A percentile compares a stretch with the other conserved stretches of the same genome.
These are phyloP conservation scores for Calonectria pteridis DNA, from an alignment of 2,329 filamentous ascomycete species.

Conservation along the genomic window DNA sequence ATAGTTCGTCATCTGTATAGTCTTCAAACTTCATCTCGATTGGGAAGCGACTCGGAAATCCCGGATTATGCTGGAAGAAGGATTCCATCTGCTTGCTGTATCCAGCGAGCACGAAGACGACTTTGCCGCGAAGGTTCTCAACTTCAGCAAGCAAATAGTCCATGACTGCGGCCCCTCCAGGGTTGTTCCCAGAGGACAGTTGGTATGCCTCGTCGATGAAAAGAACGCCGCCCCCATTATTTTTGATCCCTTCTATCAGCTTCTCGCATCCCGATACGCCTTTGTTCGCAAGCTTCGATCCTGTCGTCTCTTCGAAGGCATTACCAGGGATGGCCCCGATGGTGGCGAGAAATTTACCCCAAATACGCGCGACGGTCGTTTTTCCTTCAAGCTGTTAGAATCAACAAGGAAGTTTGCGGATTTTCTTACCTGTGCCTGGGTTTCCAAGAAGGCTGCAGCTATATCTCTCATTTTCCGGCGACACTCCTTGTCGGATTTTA, in stretches of 20 bases:
- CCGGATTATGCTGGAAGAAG: slow-evolving; percentile 81
- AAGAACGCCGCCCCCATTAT: slow-evolving; percentile 73
- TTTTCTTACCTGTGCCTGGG: slow-evolving; percentile 74
- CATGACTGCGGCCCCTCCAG: slow-evolving; percentile 71
- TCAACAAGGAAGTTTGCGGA: not conserved
- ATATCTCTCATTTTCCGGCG: slow-evolving; percentile 70
- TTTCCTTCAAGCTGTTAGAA: slow-evolving; percentile 58
- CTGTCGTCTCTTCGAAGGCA: slow-evolving; percentile 75
- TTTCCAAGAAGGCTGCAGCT: slow-evolving; percentile 76
- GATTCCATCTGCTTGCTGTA: slow-evolving; percentile 82
- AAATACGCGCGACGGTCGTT: slow-evolving; percentile 80
- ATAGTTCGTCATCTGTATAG: slow-evolving; percentile 74
- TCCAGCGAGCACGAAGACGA: slow-evolving; percentile 80
- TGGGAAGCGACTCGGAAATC: slow-evolving; percentile 77
- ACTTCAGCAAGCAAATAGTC: slow-evolving; percentile 80
- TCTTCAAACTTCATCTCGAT: slow-evolving; percentile 75
- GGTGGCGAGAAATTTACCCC: slow-evolving; percentile 73
- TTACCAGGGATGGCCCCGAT: slow-evolving; percentile 72
- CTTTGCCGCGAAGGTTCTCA: slow-evolving; percentile 76
- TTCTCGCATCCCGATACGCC: slow-evolving; percentile 71
- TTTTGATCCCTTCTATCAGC: slow-evolving; percentile 61
- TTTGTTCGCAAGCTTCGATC: slow-evolving; percentile 72
- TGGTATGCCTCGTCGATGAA: slow-evolving; percentile 89
- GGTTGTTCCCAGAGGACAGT: slow-evolving; percentile 69
- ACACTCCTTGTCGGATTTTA: slow-evolving; percentile 66